phyloP scores from a whole-genome alignment of 148 eudicot species.

The Limonium bicolor region DNA sequence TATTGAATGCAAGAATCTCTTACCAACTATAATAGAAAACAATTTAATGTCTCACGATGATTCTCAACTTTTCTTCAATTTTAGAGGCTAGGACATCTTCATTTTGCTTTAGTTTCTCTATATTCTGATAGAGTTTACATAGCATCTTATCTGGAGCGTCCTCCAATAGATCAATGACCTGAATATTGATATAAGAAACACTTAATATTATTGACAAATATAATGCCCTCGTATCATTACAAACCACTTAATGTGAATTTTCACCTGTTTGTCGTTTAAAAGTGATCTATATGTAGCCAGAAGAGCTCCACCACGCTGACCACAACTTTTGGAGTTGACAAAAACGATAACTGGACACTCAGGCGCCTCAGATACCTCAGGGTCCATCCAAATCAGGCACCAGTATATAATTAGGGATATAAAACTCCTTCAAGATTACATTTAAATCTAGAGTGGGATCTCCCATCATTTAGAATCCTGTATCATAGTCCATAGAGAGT shows the following conservation, averaged over 20 bases:
- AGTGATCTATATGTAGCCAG: conserved; percentile 56
- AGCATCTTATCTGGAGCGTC: conserved; percentile 62
- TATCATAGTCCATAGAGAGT: no score
- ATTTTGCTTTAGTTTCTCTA: conserved; percentile 45
- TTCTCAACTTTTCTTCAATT: conserved; percentile 52
- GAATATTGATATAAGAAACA: not conserved
- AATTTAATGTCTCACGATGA: conserved; percentile 36
- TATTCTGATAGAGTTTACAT: conserved; percentile 37
- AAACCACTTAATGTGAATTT: not conserved
- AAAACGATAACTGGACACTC: conserved; percentile 64
- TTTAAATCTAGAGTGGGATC: no score
- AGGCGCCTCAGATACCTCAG: conserved; percentile 21
- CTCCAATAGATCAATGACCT: conserved; percentile 71
- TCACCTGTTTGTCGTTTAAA: conserved; percentile 59
- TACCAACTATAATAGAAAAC: not conserved
- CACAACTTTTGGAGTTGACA: conserved; percentile 83
- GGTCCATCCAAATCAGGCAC: conserved; percentile 16
- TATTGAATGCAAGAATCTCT: not conserved
- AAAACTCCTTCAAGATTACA: conserved; percentile 31
- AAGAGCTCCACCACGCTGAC: conserved; percentile 82
- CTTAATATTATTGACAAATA: not conserved
- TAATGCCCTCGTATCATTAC: not conserved
- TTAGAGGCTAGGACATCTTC: conserved; percentile 42
- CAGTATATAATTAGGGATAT: conserved; percentile 59
- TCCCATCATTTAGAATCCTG: no score